Evolutionary conservation across 169 alveolate genomes (phyloP).

Genomic region (Eimeria brunetti): DNA sequence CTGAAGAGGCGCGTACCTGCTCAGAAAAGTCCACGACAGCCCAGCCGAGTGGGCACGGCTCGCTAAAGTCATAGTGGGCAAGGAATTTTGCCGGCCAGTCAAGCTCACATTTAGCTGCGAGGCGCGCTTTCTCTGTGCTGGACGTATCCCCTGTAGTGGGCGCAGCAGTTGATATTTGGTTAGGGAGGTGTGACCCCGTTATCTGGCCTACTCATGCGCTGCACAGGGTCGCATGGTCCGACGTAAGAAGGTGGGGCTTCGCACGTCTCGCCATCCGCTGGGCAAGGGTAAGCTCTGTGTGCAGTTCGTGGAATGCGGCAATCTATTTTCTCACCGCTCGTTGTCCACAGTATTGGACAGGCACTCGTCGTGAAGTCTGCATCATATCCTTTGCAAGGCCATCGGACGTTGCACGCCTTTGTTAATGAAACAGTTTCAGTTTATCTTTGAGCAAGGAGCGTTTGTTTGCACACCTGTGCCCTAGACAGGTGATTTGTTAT

Average conservation of each 20-base stretch:
- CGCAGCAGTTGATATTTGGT: not conserved
- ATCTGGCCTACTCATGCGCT: constrained; percentile 32
- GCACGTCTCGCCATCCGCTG: constrained; percentile 75
- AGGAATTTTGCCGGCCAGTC: constrained; percentile 56
- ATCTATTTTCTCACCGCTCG: constrained; percentile 17
- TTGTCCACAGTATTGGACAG: constrained; percentile 68
- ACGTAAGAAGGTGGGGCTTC: constrained; percentile 78
- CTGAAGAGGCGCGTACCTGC: not conserved
- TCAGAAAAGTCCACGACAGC: not conserved
- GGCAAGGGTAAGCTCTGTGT: not conserved
- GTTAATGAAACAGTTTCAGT: not conserved
- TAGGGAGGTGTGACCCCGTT: no score
- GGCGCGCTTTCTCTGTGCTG: constrained; percentile 47
- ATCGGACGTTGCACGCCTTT: constrained; percentile 60
- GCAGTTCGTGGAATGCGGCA: no score
- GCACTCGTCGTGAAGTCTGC: constrained; percentile 47
- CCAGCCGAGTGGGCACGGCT: constrained; percentile 78
- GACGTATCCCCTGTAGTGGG: constrained; percentile 7
- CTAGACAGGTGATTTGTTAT: not conserved
- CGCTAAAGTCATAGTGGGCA: constrained; percentile 55
- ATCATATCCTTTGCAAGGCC: constrained; percentile 77
- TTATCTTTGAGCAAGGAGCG: not conserved
- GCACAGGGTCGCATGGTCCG: constrained; percentile 72
- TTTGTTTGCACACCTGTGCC: constrained; percentile 48
- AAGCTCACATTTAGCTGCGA: constrained; percentile 56